These are phyloP conservation scores for Catharanthus roseus DNA, from an alignment of 257 asterid genomes.

Conservation along the genomic window DNA sequence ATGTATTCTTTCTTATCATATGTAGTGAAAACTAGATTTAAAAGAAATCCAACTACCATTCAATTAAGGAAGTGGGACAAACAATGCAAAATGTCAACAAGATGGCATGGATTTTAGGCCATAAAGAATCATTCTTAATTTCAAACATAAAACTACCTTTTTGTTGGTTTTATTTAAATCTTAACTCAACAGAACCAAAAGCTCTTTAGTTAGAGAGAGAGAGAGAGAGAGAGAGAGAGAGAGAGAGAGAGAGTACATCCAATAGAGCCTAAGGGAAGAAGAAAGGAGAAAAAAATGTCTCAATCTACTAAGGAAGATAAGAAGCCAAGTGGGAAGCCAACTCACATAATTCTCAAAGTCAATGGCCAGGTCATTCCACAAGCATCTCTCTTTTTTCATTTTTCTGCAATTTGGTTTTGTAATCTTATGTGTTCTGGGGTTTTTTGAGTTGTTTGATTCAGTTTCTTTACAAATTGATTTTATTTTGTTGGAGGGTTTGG, in stretches of 20 bases:
- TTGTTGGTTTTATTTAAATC: not conserved
- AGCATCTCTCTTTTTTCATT: not conserved
- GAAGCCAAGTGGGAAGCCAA: conserved; percentile 33
- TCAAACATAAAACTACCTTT: not conserved
- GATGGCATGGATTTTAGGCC: not conserved
- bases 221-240: not conserved
- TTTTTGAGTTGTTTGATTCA: not conserved
- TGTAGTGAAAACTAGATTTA: too few species aligned
- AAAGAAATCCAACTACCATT: too few species aligned
- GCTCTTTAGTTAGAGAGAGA: not conserved
- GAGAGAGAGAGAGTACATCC: not conserved
- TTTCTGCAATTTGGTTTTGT: not conserved
- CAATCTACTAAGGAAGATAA: conserved; percentile 35
- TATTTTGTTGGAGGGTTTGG: too few species aligned
- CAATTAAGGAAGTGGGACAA: too few species aligned
- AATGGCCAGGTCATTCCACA: conserved; percentile 30
- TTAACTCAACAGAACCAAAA: not conserved
- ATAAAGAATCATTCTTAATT: not conserved
- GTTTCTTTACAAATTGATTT: not conserved
- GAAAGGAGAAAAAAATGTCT: conserved; percentile 19
- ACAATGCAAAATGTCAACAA: not conserved
- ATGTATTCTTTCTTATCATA: too few species aligned
- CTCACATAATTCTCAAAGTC: conserved; percentile 43
- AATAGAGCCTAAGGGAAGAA: too few species aligned
- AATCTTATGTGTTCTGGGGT: not conserved